Evolutionary conservation across 345 rosid species (phyloP).

Genomic region (Rhodamnia rubescens): DNA sequence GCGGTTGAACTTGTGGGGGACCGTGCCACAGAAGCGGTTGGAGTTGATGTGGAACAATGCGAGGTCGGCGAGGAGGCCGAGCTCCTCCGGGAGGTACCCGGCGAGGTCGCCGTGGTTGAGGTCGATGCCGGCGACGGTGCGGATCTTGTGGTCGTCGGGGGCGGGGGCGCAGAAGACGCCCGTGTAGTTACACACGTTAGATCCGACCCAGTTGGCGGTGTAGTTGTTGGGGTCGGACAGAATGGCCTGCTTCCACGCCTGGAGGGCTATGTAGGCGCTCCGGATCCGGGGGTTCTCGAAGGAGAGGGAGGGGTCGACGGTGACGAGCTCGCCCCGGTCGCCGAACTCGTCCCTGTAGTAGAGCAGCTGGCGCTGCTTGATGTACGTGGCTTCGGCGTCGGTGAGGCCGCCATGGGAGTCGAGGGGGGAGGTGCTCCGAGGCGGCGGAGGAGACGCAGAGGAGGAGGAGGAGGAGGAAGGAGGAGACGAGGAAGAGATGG

Average conservation of each 20-base stretch:
- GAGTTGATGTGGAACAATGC: conserved; percentile 82
- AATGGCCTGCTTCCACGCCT: conserved; percentile 83
- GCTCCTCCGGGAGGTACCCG: conserved; percentile 70
- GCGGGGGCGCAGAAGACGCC: conserved; percentile 58
- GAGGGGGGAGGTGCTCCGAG: conserved; percentile 5
- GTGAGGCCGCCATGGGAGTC: conserved; percentile 44
- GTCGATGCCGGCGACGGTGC: conserved; percentile 79
- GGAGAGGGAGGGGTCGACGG: conserved; percentile 56
- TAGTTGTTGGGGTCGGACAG: conserved; percentile 67
- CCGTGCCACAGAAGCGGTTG: conserved; percentile 70
- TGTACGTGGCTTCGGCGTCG: conserved; percentile 43
- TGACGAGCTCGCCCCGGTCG: conserved; percentile 70
- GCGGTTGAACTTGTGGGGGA: conserved; percentile 41
- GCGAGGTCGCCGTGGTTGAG: conserved; percentile 84
- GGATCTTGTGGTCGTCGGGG: conserved; percentile 39
- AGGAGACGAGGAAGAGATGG: background rate
- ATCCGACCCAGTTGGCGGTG: conserved; percentile 58
- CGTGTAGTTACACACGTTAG: conserved; percentile 51
- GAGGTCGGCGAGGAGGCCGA: conserved; percentile 64
- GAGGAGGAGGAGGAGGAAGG: conserved; percentile 10
- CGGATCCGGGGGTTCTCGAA: conserved; percentile 52
- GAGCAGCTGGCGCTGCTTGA: conserved; percentile 80
- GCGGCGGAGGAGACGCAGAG: conserved; percentile 5
- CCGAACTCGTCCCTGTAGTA: conserved; percentile 81
- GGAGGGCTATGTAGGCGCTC: conserved; percentile 69